A percentile compares a stretch with the other conserved stretches of the same genome.
Evolutionary conservation across 306 rosid genomes (phyloP).

Genomic region (Begonia loranthoides): DNA sequence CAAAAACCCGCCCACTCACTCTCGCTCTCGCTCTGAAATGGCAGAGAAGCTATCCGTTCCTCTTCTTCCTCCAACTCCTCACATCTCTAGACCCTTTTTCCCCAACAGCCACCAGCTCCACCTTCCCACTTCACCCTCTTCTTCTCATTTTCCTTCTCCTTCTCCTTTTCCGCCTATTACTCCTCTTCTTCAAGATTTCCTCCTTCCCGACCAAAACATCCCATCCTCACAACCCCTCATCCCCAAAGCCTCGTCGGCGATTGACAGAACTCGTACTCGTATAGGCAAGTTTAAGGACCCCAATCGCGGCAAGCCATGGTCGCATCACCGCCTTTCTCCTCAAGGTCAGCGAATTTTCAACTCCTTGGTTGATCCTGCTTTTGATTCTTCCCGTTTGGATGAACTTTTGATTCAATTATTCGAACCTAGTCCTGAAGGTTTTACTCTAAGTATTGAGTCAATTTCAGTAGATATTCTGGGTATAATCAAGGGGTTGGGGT

Average conservation of each 20-base stretch:
- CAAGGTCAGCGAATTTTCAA: slow-evolving; percentile 42
- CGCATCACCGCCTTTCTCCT: slow-evolving; percentile 33
- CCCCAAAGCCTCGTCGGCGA: slow-evolving; percentile 5
- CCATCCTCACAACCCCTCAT: slow-evolving; percentile 5
- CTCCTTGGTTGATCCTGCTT: slow-evolving; percentile 28
- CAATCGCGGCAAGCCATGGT: slow-evolving; percentile 81
- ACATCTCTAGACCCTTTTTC: slow-evolving; percentile 25
- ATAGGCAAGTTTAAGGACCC: slow-evolving; percentile 50
- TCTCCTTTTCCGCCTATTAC: slow-evolving; percentile 19
- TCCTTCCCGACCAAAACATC: slow-evolving; percentile 13
- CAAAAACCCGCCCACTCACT: neutral
- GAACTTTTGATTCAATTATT: slow-evolving; percentile 19
- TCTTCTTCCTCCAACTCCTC: slow-evolving; percentile 43
- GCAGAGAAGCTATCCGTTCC: slow-evolving; percentile 43
- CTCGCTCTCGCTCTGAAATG: slow-evolving; percentile 12
- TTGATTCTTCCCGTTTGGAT: slow-evolving; percentile 21
- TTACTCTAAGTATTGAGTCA: slow-evolving; percentile 11
- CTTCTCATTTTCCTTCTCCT: neutral
- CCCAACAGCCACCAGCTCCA: slow-evolving; percentile 20
- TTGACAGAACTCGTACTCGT: slow-evolving; percentile 25
- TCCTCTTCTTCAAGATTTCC: slow-evolving; percentile 38
- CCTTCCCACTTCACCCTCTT: slow-evolving; percentile 17
- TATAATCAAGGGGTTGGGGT: slow-evolving; percentile 52
- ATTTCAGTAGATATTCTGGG: slow-evolving; percentile 40
- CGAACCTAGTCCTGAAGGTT: slow-evolving; percentile 10